phyloP scores from a whole-genome alignment of 2,329 filamentous ascomycete genomes.

The Fusarium bactridioides region DNA sequence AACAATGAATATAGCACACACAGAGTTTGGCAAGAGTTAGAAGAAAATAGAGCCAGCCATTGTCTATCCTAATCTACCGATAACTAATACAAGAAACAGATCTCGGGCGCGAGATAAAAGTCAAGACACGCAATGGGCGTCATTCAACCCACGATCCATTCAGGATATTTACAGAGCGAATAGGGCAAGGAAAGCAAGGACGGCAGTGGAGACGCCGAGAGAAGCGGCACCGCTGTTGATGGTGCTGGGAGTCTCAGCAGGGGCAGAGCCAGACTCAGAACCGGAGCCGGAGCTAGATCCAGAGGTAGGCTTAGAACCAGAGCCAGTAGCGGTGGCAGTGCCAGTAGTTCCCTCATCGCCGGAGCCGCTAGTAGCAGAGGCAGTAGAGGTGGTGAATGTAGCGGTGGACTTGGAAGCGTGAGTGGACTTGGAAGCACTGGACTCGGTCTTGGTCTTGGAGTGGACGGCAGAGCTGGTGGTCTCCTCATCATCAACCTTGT shows the following conservation, averaged over 20 bases:
- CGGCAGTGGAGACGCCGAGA: conserved; percentile 29
- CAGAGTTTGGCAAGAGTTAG: not conserved
- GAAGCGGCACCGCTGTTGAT: conserved; percentile 24
- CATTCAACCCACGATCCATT: conserved; percentile 37
- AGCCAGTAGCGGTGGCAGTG: conserved; percentile 11
- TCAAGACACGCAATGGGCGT: conserved; percentile 39
- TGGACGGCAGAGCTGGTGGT: conserved; percentile 30
- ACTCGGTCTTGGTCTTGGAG: conserved; percentile 30
- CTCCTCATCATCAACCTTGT: conserved; percentile 44
- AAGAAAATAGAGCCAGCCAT: conserved; percentile 31
- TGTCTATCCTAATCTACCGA: conserved; percentile 43
- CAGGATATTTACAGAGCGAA: conserved; percentile 38
- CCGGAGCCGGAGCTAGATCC: not conserved
- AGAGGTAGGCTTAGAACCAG: conserved; percentile 1
- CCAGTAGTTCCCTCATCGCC: conserved; percentile 59
- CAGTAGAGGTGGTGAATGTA: conserved; percentile 49
- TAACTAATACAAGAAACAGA: conserved; percentile 42
- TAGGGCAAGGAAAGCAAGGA: conserved; percentile 32
- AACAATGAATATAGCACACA: not conserved
- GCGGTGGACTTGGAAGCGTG: conserved; percentile 45
- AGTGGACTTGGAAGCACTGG: conserved; percentile 13
- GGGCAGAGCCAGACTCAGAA: conserved; percentile 10
- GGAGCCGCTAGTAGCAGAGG: conserved; percentile 56
- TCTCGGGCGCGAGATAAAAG: conserved; percentile 36
- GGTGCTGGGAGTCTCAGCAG: conserved; percentile 30